Evolutionary conservation across 495 filamentous ascomycete species (phyloP).

Genomic region (Talaromyces wortmannii): DNA sequence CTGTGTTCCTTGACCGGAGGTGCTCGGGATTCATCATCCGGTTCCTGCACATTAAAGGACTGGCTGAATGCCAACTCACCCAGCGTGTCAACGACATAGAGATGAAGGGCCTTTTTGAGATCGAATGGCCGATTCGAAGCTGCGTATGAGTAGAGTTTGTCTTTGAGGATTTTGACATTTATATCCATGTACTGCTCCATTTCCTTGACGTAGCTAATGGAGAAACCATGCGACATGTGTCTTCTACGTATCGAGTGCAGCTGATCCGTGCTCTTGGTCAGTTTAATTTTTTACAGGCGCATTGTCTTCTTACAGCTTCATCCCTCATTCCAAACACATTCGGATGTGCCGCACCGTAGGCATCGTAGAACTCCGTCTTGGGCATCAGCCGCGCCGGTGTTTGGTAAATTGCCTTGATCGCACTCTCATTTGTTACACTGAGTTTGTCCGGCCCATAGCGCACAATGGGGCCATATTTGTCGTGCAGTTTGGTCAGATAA

Average conservation of each 20-base stretch:
- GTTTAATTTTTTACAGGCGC: background rate
- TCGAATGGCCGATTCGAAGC: background rate
- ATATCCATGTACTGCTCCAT: background rate
- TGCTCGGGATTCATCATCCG: background rate
- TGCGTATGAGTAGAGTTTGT: background rate
- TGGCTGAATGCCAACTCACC: background rate
- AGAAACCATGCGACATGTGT: background rate
- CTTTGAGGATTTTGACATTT: background rate
- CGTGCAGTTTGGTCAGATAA: conserved; percentile 17
- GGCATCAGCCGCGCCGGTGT: background rate
- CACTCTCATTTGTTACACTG: conserved; percentile 48
- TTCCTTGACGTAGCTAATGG: background rate
- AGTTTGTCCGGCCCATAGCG: conserved; percentile 57
- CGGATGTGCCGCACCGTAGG: background rate
- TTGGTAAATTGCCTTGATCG: conserved; percentile 50
- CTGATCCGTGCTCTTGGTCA: background rate
- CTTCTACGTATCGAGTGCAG: background rate
- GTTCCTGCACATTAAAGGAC: background rate
- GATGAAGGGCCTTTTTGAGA: background rate
- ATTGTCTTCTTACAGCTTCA: background rate
- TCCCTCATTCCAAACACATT: background rate
- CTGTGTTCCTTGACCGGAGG: background rate
- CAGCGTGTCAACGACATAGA: background rate
- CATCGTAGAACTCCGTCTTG: background rate
- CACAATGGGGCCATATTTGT: conserved; percentile 50